Evolutionary conservation across 805 yeast species (phyloP).

Genomic region (Starmerella roubikii): DNA sequence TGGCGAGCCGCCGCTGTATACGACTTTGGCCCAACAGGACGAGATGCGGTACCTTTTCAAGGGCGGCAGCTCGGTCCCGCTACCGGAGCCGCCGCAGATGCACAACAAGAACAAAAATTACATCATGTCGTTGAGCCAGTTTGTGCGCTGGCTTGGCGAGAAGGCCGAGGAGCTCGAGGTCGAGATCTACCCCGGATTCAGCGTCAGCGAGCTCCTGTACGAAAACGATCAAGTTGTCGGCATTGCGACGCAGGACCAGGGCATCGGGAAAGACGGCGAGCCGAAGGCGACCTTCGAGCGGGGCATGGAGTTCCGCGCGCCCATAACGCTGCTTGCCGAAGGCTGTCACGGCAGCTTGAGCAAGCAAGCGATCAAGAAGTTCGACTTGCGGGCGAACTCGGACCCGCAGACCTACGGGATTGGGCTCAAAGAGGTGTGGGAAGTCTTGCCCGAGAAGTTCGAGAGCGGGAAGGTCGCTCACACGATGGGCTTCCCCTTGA

Average conservation of each 20-base stretch:
- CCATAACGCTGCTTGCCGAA: constrained; percentile 81
- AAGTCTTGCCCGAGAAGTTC: constrained; percentile 71
- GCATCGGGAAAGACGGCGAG: constrained; percentile 56
- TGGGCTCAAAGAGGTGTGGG: constrained; percentile 97
- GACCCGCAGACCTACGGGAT: constrained; percentile 84
- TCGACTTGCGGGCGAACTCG: constrained; percentile 41
- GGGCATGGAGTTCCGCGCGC: constrained; percentile 93
- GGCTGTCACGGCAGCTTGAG: constrained; percentile 97
- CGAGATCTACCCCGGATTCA: constrained; percentile 79
- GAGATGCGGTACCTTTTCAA: constrained; percentile 52
- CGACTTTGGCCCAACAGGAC: constrained; percentile 63
- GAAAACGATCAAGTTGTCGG: constrained; percentile 53
- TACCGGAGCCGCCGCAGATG: constrained; percentile 94
- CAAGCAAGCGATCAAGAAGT: constrained; percentile 60
- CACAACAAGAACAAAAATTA: constrained; percentile 66
- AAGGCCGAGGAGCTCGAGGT: constrained; percentile 89
- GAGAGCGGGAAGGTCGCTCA: constrained; percentile 72
- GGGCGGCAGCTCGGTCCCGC: constrained; percentile 44
- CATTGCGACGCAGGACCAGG: constrained; percentile 90
- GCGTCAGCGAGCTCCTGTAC: constrained; percentile 68
- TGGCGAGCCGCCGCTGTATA: constrained; percentile 36
- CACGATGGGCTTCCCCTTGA: constrained; percentile 77
- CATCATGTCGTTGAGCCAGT: constrained; percentile 69
- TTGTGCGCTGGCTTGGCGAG: constrained; percentile 70
- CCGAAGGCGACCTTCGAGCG: constrained; percentile 81